Evolutionary conservation across 352 stramenopile species (phyloP).

Genomic region (Pythium insidiosum): DNA sequence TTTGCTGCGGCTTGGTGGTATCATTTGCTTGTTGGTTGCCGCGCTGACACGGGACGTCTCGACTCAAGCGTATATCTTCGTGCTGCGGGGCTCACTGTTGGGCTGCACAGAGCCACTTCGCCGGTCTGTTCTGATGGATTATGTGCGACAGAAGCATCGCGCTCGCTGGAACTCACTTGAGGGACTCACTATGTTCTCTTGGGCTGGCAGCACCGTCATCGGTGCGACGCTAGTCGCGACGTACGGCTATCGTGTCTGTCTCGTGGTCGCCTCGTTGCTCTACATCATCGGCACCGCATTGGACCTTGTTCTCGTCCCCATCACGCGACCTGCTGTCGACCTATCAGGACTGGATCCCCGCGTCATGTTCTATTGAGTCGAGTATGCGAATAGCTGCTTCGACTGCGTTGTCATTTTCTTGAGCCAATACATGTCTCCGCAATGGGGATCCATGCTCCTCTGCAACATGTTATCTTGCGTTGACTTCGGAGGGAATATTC

Average conservation of each 20-base stretch:
- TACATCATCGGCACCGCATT: constrained; percentile 35
- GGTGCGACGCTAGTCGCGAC: constrained; percentile 47
- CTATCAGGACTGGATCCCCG: too few species aligned
- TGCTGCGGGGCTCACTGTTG: constrained; percentile 45
- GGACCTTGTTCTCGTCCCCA: constrained; percentile 46
- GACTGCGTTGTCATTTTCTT: too few species aligned
- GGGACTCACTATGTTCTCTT: constrained; percentile 50
- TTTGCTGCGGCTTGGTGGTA: constrained; percentile 24
- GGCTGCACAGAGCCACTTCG: constrained; percentile 52
- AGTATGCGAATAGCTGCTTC: too few species aligned
- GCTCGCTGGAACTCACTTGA: constrained; percentile 69
- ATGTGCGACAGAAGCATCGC: constrained; percentile 45
- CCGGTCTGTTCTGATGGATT: constrained; percentile 71
- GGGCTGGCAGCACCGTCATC: constrained; percentile 57
- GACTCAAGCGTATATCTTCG: constrained; percentile 38
- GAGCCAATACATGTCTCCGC: too few species aligned
- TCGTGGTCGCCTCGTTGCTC: constrained; percentile 37
- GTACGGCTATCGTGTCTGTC: constrained; percentile 60
- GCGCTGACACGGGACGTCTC: constrained; percentile 17
- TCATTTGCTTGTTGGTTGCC: constrained; percentile 39
- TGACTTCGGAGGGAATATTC: too few species aligned
- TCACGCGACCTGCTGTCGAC: constrained; percentile 22
- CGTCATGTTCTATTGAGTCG: too few species aligned
- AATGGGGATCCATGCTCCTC: too few species aligned
- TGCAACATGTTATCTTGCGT: too few species aligned